Percentiles rank a stretch among this genome's conserved stretches.
phyloP scores from a whole-genome alignment of 208 protist species.

The Trypanosoma avium region DNA sequence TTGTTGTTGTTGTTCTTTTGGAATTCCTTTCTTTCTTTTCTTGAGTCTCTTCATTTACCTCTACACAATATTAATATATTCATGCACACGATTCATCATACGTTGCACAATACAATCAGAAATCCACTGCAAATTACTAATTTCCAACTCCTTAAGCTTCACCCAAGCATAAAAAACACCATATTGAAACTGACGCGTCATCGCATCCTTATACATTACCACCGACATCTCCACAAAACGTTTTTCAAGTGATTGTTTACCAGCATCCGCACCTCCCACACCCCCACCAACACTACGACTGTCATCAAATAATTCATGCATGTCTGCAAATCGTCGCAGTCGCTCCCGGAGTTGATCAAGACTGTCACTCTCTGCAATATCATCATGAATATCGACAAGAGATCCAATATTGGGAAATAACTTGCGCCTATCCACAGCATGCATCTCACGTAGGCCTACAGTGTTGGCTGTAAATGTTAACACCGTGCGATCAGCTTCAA shows the following conservation, averaged over 20 bases:
- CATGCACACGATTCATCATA: slow-evolving; percentile 82
- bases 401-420: slow-evolving; percentile 91
- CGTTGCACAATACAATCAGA: slow-evolving; percentile 92
- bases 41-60: neutral
- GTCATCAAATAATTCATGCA: slow-evolving; percentile 83
- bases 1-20: neutral
- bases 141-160: slow-evolving; percentile 93
- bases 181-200: slow-evolving; percentile 92
- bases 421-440: slow-evolving; percentile 64
- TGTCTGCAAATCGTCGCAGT: slow-evolving; percentile 74
- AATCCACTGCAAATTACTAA: slow-evolving; percentile 93
- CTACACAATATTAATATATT: slow-evolving; percentile 75
- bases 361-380: slow-evolving; percentile 82
- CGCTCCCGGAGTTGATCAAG: slow-evolving; percentile 77
- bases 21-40: slow-evolving; percentile 15
- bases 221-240: slow-evolving; percentile 87
- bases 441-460: slow-evolving; percentile 91
- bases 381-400: slow-evolving; percentile 87
- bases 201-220: slow-evolving; percentile 77
- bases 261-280: neutral
- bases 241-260: slow-evolving; percentile 82
- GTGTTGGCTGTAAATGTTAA: slow-evolving; percentile 99
- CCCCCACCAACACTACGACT: slow-evolving; percentile 28
- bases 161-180: slow-evolving; percentile 93
- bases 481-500: slow-evolving; percentile 97